phyloP scores from a whole-genome alignment of 139 green algal genomes.

The Volvox africanus region DNA sequence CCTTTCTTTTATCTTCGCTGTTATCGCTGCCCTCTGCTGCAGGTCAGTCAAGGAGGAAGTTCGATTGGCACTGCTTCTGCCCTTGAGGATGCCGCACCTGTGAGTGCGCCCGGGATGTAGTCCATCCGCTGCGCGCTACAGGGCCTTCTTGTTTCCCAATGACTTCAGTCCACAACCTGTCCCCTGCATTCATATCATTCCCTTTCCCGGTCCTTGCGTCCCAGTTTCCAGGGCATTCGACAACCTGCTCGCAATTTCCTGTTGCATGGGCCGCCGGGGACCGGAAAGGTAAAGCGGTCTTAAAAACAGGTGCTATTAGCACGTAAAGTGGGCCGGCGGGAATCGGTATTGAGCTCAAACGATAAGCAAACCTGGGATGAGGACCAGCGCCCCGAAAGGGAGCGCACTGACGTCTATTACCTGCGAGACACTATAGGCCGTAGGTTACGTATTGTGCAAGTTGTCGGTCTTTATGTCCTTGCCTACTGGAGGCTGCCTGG shows the following conservation, averaged over 20 bases:
- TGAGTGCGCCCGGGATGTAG: constrained; percentile 30
- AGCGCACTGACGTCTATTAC: too few species aligned
- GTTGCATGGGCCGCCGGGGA: constrained; percentile 71
- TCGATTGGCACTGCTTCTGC: constrained; percentile 67
- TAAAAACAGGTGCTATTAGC: too few species aligned
- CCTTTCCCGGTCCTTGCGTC: not conserved
- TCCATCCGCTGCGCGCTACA: not conserved
- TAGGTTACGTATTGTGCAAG: too few species aligned
- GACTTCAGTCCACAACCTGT: not conserved
- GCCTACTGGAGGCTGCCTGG: too few species aligned
- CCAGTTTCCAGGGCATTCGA: constrained; percentile 71
- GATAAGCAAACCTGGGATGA: too few species aligned
- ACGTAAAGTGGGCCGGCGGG: too few species aligned
- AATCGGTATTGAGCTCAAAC: too few species aligned
- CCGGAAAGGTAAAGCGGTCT: constrained; percentile 58
- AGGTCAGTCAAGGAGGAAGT: constrained; percentile 66
- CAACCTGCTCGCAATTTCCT: constrained; percentile 68
- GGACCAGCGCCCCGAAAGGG: too few species aligned
- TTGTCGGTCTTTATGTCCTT: too few species aligned
- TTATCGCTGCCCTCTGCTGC: not conserved
- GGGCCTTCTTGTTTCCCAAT: not conserved
- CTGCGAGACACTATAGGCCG: too few species aligned
- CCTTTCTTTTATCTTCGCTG: not conserved
- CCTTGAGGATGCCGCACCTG: constrained; percentile 65
- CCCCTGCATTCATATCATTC: not conserved